A percentile compares a stretch with the other conserved stretches of the same genome.
Conservation (phyloP, 2,329 filamentous ascomycete genomes). For the Xylaria hypoxylon region DNA sequence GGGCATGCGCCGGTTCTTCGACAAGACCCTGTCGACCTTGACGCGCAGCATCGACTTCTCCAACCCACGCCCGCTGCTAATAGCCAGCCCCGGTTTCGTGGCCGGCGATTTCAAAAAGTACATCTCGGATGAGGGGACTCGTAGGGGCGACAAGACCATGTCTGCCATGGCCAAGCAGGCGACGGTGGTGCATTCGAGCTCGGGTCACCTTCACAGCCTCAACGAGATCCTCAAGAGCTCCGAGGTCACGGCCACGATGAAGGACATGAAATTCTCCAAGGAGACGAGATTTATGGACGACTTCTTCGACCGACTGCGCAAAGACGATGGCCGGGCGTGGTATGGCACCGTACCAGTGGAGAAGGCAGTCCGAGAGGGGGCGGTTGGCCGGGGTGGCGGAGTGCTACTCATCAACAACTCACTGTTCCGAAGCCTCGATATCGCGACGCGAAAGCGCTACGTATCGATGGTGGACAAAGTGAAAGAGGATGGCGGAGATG, state of each 20-base stretch:
- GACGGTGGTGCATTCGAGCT: conserved; percentile 84
- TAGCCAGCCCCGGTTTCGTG: conserved; percentile 91
- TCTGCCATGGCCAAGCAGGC: conserved; percentile 70
- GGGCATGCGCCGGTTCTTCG: conserved; percentile 81
- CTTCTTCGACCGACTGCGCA: conserved; percentile 80
- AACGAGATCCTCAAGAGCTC: conserved; percentile 87
- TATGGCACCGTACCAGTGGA: conserved; percentile 89
- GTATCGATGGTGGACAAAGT: conserved; percentile 89
- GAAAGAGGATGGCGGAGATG: conserved; percentile 86
- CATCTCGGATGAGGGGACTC: conserved; percentile 69
- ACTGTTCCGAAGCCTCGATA: conserved; percentile 85
- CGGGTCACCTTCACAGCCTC: conserved; percentile 87
- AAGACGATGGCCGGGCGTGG: conserved; percentile 89
- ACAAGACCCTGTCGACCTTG: conserved; percentile 79
- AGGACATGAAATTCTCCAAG: conserved; percentile 87
- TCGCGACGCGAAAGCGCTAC: conserved; percentile 81
- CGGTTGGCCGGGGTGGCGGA: conserved; percentile 87
- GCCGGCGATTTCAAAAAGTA: conserved; percentile 84
- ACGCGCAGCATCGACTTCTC: conserved; percentile 81
- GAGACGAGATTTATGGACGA: conserved; percentile 88
- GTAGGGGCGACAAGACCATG: conserved; percentile 75
- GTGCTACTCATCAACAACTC: conserved; percentile 87
- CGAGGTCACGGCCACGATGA: conserved; percentile 80
- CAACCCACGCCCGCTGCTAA: conserved; percentile 76
- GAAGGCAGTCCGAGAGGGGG: conserved; percentile 85